Evolutionary conservation across 805 yeast genomes (phyloP).

Genomic region (Pachysolen tannophilus): DNA sequence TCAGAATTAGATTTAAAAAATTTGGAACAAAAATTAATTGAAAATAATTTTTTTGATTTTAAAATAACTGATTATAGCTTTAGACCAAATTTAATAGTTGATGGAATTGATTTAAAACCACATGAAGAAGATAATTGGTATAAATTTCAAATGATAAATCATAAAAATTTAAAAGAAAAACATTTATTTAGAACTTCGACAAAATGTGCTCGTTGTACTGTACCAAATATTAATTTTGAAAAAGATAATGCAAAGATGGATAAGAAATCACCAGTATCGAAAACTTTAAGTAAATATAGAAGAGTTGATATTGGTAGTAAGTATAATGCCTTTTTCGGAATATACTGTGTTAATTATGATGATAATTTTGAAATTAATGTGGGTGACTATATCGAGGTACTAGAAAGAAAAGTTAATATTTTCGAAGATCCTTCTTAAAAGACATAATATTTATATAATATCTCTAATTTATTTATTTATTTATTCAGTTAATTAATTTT

Average conservation of each 20-base stretch:
- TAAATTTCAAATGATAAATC: conserved; percentile 15
- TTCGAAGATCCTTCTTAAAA: neutral
- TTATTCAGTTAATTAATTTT: conserved; percentile 1
- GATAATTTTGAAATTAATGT: conserved; percentile 11
- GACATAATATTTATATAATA: neutral
- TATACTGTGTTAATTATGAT: conserved; percentile 19
- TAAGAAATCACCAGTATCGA: conserved; percentile 15
- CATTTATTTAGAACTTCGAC: conserved; percentile 14
- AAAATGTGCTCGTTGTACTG: conserved; percentile 21
- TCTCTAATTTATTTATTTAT: neutral
- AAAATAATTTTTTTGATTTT: conserved; percentile 6
- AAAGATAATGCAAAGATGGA: conserved; percentile 14
- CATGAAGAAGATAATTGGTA: conserved; percentile 20
- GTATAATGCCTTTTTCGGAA: conserved; percentile 19
- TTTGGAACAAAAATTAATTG: conserved; percentile 10
- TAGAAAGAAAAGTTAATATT: conserved; percentile 11
- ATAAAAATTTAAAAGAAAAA: conserved; percentile 5
- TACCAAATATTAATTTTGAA: conserved; percentile 18
- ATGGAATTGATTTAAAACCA: conserved; percentile 10
- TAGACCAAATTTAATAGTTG: conserved; percentile 20
- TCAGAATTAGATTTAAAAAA: conserved; percentile 14
- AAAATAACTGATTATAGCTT: conserved; percentile 15
- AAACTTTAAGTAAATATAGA: conserved; percentile 18
- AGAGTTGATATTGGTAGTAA: conserved; percentile 21
- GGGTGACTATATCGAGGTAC: conserved; percentile 19